These are phyloP conservation scores for Pseudopithomyces maydicus DNA, from an alignment of 2,329 filamentous ascomycete genomes.

Conservation along the genomic window DNA sequence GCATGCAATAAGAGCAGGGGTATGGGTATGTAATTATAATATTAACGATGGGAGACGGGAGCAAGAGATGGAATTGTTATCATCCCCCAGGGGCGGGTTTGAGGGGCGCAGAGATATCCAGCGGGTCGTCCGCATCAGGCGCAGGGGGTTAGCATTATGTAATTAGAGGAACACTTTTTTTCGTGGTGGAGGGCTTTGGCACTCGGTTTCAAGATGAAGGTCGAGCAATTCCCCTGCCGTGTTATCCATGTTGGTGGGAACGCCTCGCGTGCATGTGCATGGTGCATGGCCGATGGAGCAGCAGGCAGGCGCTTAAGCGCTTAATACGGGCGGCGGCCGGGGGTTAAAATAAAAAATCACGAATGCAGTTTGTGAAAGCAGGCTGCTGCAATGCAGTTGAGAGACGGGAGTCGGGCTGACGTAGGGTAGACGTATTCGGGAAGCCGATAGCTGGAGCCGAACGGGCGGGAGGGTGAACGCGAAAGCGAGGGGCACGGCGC, in stretches of 20 bases:
- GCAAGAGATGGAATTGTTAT: not conserved
- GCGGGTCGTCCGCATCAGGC: not conserved
- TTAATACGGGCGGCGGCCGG: no score
- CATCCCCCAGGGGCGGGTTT: not conserved
- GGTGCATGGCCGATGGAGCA: not conserved
- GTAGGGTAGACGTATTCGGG: not conserved
- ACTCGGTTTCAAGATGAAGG: not conserved
- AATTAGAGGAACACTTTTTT: not conserved
- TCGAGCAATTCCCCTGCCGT: not conserved
- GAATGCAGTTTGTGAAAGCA: no score
- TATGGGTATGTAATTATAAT: constrained; percentile 5
- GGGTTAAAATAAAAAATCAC: no score
- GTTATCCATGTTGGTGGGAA: not conserved
- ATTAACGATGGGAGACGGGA: not conserved
- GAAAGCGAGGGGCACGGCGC: not conserved
- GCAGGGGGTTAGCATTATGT: constrained; percentile 1
- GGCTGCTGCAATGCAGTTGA: not conserved
- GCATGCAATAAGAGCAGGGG: not conserved
- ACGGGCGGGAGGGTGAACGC: not conserved
- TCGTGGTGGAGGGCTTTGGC: not conserved
- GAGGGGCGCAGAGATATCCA: constrained; percentile 1
- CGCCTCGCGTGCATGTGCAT: not conserved
- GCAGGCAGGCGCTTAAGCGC: no score
- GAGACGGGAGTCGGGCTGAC: not conserved
- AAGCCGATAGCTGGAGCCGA: not conserved